Evolutionary conservation across 768 basidiomycete genomes (phyloP).

Genomic region (Hysterangium stoloniferum): DNA sequence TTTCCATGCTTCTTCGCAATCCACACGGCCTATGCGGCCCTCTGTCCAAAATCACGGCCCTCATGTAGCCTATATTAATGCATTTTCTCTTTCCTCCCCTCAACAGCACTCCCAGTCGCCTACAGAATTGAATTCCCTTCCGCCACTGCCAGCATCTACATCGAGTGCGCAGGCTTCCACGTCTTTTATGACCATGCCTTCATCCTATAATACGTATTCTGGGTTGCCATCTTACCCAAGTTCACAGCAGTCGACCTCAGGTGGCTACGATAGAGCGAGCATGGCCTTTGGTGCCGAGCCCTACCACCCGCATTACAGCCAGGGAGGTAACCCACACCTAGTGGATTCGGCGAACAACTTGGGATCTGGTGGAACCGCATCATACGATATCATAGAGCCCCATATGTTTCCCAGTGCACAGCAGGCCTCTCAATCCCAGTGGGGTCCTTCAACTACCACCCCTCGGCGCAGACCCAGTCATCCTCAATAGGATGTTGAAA

Average conservation of each 20-base stretch:
- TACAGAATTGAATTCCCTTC: not conserved
- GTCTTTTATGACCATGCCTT: not conserved
- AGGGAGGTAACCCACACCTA: not conserved
- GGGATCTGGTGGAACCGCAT: not conserved
- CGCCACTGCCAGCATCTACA: not conserved
- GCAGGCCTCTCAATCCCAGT: not conserved
- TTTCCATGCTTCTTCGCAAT: not conserved
- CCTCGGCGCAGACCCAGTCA: too few species aligned
- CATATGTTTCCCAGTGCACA: not conserved
- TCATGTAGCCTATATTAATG: too few species aligned
- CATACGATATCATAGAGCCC: not conserved
- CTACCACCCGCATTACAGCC: not conserved
- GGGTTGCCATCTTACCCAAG: not conserved
- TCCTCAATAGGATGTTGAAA: too few species aligned
- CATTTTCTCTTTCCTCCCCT: too few species aligned
- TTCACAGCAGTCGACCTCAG: not conserved
- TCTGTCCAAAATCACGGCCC: not conserved
- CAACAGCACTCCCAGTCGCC: too few species aligned
- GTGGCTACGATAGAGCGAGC: not conserved
- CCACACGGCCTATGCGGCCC: not conserved
- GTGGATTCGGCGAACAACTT: not conserved
- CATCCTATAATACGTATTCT: not conserved
- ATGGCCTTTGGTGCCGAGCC: not conserved
- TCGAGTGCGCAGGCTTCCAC: not conserved
- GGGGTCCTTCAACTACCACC: too few species aligned